phyloP scores from a whole-genome alignment of 1,284 basidiomycete species.

The Cutaneotrichosporon sp. region DNA sequence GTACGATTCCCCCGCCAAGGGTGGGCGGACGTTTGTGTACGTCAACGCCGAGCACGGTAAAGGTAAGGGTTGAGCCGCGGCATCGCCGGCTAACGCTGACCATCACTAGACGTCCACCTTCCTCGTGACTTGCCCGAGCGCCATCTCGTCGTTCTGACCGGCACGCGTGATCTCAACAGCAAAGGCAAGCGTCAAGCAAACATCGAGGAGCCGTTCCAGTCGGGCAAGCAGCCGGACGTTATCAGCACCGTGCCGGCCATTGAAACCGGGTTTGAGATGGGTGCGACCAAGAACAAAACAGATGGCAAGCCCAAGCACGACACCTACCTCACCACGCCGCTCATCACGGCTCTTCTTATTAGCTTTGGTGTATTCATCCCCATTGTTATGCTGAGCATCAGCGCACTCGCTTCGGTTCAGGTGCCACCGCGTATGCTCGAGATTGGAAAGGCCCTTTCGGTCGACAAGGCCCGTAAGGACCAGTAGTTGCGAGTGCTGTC shows the following conservation, averaged over 20 bases:
- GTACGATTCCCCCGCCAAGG: conserved; percentile 3
- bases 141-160: conserved; percentile 38
- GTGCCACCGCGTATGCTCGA: conserved; percentile 51
- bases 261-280: too few relatives aligned
- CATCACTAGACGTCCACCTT: conserved; percentile 6
- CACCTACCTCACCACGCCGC: conserved; percentile 70
- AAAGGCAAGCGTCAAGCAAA: conserved; percentile 6
- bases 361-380: conserved; percentile 68
- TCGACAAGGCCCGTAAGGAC: conserved; percentile 68
- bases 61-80: too few relatives aligned
- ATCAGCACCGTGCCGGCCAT: too few relatives aligned
- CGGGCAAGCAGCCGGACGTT: conserved; percentile 69
- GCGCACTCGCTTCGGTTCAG: conserved; percentile 69
- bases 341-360: conserved; percentile 66
- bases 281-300: conserved; percentile 5
- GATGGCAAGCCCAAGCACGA: conserved; percentile 50
- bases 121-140: conserved; percentile 19
- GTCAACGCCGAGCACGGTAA: conserved; percentile 9
- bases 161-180: conserved; percentile 21
- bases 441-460: conserved; percentile 43
- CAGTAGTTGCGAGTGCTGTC: conserved; percentile 53
- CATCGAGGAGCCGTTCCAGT: conserved; percentile 11
- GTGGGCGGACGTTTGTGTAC: conserved; percentile 10
- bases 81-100: too few relatives aligned
- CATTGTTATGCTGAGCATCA: conserved; percentile 61